Conservation (phyloP, 1,284 basidiomycete species). For the Rhodotorula sp. region DNA sequence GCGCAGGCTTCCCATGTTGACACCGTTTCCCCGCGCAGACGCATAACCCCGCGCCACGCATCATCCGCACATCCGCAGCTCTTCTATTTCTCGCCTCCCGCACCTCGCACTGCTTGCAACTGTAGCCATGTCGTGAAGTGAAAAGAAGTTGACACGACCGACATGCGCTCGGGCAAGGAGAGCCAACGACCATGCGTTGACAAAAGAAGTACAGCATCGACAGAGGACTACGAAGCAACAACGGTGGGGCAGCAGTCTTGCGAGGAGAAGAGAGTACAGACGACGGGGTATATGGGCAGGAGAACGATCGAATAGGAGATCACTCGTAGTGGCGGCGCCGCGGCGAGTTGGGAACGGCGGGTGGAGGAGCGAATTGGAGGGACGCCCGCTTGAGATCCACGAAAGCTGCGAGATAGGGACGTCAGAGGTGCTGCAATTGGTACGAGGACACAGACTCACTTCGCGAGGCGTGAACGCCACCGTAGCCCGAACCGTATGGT, state of each 20-base stretch:
- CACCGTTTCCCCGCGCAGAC: no score
- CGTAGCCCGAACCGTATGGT: conserved; percentile 26
- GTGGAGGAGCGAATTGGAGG: conserved; percentile 14
- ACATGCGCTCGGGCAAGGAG: no score
- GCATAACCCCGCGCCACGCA: no score
- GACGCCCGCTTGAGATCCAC: conserved; percentile 30
- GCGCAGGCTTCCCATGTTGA: no score
- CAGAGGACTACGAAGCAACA: background rate
- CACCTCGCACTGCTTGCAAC: no score
- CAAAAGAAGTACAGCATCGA: no score
- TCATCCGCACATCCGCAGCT: no score
- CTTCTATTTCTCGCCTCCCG: no score
- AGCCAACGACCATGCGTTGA: no score
- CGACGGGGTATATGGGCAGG: background rate
- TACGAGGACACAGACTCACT: background rate
- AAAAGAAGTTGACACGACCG: no score
- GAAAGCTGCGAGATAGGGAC: background rate
- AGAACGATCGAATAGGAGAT: no score
- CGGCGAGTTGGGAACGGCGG: conserved; percentile 15
- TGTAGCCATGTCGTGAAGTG: no score
- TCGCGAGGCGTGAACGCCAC: conserved; percentile 21
- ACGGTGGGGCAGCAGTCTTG: background rate
- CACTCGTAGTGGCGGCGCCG: conserved; percentile 21
- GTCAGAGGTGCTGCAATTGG: background rate
- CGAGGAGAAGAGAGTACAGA: background rate